phyloP scores from a whole-genome alignment of 768 basidiomycete genomes.

The Bullera alba region DNA sequence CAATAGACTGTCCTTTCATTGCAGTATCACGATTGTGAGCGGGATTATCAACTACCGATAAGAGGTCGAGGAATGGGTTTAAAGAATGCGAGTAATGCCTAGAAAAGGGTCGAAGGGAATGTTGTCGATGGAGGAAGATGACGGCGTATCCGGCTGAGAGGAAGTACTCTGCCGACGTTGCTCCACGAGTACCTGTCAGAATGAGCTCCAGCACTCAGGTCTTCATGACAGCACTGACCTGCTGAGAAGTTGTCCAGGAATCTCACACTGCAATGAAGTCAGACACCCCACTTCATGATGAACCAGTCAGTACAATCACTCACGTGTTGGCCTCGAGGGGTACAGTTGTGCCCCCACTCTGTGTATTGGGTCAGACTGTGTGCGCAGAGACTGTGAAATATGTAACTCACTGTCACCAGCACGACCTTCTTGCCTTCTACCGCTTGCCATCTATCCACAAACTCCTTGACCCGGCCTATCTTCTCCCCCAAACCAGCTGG shows the following conservation, averaged over 20 bases:
- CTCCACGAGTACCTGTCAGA: conserved; percentile 76
- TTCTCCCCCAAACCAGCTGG: conserved; percentile 68
- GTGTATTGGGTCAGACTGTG: conserved; percentile 6
- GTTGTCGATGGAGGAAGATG: conserved; percentile 97
- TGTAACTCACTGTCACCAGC: conserved; percentile 73
- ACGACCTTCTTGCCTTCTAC: conserved; percentile 68
- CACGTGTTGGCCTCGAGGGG: conserved; percentile 98
- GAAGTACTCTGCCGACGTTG: conserved; percentile 97
- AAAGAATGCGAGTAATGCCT: conserved; percentile 97
- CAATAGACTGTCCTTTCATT: conserved; percentile 50
- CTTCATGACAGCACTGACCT: conserved; percentile 54
- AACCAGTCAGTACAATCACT: conserved; percentile 47
- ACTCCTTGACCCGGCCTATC: conserved; percentile 59
- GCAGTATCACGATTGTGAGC: conserved; percentile 1
- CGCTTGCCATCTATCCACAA: conserved; percentile 60
- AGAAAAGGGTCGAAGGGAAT: conserved; percentile 95
- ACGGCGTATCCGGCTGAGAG: conserved; percentile 83
- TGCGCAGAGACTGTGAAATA: background rate
- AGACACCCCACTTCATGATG: conserved; percentile 21
- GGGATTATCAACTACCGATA: conserved; percentile 55
- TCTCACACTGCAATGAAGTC: conserved; percentile 64
- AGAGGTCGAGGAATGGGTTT: conserved; percentile 93
- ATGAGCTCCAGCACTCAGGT: background rate
- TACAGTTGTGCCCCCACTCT: conserved; percentile 98
- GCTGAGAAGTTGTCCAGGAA: conserved; percentile 99